These are phyloP conservation scores for Cytospora piceicola DNA, from an alignment of 2,329 filamentous ascomycete genomes.

Conservation along the genomic window DNA sequence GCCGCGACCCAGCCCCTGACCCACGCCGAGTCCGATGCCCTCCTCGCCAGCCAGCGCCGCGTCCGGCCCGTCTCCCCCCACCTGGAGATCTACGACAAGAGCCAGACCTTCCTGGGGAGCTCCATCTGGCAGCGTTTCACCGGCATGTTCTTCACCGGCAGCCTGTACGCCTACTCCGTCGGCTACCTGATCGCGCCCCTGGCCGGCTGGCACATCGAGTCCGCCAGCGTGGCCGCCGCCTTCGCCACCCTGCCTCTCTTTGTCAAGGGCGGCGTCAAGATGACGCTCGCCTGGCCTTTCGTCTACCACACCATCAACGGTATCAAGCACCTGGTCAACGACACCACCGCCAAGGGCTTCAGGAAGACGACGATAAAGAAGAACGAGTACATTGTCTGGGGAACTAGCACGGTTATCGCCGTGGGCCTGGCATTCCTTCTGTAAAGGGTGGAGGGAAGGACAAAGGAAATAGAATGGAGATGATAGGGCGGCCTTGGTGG, in stretches of 20 bases:
- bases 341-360: slow-evolving; percentile 54
- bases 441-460: slow-evolving; percentile 38
- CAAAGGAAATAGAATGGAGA: background rate
- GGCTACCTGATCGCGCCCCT: slow-evolving; percentile 81
- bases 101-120: slow-evolving; percentile 82
- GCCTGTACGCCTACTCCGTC: slow-evolving; percentile 78
- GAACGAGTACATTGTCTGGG: slow-evolving; percentile 54
- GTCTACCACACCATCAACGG: slow-evolving; percentile 62
- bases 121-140: slow-evolving; percentile 80
- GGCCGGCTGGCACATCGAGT: slow-evolving; percentile 67
- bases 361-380: slow-evolving; percentile 50
- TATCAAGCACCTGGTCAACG: slow-evolving; percentile 58
- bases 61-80: slow-evolving; percentile 84
- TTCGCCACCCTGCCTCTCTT: slow-evolving; percentile 63
- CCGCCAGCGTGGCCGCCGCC: slow-evolving; percentile 61
- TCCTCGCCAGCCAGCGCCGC: slow-evolving; percentile 82
- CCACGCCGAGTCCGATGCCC: slow-evolving; percentile 56
- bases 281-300: slow-evolving; percentile 62
- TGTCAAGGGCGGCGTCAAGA: slow-evolving; percentile 62
- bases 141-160: slow-evolving; percentile 71
- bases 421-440: slow-evolving; percentile 54
- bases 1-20: slow-evolving; percentile 63
- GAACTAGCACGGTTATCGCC: slow-evolving; percentile 47
- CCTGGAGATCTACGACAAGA: slow-evolving; percentile 80
- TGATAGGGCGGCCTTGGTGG: slow-evolving; percentile 2